Evolutionary conservation across 2,329 filamentous ascomycete genomes (phyloP).

Genomic region (Pseudogymnoascus sp.): DNA sequence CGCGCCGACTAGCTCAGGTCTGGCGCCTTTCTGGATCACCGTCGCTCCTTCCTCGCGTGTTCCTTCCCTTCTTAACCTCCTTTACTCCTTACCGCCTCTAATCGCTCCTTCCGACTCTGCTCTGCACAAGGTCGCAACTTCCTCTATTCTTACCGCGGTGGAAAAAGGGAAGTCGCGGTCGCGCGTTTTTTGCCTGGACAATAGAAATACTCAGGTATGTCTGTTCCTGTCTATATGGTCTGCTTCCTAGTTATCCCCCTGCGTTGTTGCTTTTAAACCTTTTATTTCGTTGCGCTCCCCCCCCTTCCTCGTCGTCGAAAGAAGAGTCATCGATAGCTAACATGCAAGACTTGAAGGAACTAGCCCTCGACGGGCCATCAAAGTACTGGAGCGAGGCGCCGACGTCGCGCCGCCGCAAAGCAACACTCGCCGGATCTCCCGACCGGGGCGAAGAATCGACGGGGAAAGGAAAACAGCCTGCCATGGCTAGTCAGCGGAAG

Average conservation of each 20-base stretch:
- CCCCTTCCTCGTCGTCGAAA: background rate
- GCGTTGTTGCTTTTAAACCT: background rate
- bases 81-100: background rate
- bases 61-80: background rate
- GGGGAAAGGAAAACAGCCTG: background rate
- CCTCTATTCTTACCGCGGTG: conserved; percentile 1
- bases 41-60: background rate
- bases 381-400: conserved; percentile 6
- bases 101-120: background rate
- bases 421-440: background rate
- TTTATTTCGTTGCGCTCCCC: background rate
- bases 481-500: conserved; percentile 8
- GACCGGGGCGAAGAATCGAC: background rate
- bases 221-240: conserved; percentile 8
- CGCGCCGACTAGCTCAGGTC: conserved; percentile 7
- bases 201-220: conserved; percentile 11
- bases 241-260: conserved; percentile 6
- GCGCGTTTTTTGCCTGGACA: conserved; percentile 5
- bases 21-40: conserved; percentile 3
- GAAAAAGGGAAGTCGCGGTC: conserved; percentile 5
- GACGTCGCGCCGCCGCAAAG: background rate
- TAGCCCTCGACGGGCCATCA: conserved; percentile 8
- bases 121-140: conserved; percentile 5
- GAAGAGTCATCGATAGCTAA: background rate
- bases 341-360: background rate